These are phyloP conservation scores for Penicillium sp. DNA, from an alignment of 2,329 filamentous ascomycete genomes.

Conservation along the genomic window DNA sequence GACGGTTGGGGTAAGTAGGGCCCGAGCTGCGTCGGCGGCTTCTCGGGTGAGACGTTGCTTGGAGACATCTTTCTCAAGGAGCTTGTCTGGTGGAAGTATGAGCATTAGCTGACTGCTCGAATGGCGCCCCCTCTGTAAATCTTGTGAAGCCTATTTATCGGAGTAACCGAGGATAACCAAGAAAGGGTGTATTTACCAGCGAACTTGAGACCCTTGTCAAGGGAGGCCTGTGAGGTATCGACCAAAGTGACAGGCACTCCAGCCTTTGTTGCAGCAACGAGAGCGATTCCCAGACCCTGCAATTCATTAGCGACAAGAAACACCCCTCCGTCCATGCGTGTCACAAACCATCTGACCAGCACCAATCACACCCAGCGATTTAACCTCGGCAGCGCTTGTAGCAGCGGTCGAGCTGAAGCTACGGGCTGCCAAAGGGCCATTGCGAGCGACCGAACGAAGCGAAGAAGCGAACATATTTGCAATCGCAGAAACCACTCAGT, in stretches of 20 bases:
- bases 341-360: conserved; percentile 88
- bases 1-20: conserved; percentile 70
- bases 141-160: neutral
- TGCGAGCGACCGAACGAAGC: conserved; percentile 37
- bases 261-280: conserved; percentile 86
- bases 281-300: conserved; percentile 91
- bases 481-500: neutral
- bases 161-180: neutral
- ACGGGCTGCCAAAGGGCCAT: conserved; percentile 48
- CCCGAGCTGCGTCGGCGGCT: conserved; percentile 73
- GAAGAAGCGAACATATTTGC: conserved; percentile 42
- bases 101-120: neutral
- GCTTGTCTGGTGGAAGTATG: conserved; percentile 67
- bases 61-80: conserved; percentile 87
- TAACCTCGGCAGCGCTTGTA: conserved; percentile 71
- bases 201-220: conserved; percentile 88
- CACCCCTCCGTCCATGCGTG: neutral
- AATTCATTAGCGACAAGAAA: conserved; percentile 30
- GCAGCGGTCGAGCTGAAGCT: conserved; percentile 71
- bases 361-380: conserved; percentile 86
- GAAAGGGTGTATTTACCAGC: conserved; percentile 62
- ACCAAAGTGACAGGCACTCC: conserved; percentile 82
- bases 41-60: conserved; percentile 85
- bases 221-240: conserved; percentile 78
- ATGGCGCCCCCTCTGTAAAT: neutral